Percentiles rank a stretch among this genome's conserved stretches.
Evolutionary conservation across 2,329 filamentous ascomycete species (phyloP).

Genomic region (Monosporascus sp.): DNA sequence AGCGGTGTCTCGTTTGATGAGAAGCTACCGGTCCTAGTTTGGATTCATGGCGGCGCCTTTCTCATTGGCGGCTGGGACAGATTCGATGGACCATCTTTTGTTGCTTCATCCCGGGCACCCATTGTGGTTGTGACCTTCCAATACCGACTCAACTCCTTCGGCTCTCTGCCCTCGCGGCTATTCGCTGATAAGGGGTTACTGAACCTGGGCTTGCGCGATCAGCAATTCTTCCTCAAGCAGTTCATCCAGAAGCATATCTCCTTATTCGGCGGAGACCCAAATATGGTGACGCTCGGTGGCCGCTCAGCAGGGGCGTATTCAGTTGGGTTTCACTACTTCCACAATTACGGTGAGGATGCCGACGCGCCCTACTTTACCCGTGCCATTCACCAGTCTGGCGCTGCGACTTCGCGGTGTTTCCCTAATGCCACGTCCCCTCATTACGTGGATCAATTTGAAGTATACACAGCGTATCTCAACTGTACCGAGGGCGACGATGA

Average conservation of each 20-base stretch:
- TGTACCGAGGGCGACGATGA: constrained; percentile 25
- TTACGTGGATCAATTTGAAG: constrained; percentile 27
- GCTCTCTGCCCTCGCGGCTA: constrained; percentile 18
- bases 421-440: constrained; percentile 29
- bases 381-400: constrained; percentile 32
- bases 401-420: constrained; percentile 31
- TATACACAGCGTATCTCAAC: constrained; percentile 22
- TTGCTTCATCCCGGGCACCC: constrained; percentile 17
- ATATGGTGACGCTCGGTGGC: constrained; percentile 13
- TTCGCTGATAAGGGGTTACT: constrained; percentile 18
- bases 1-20: constrained; percentile 26
- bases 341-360: constrained; percentile 29
- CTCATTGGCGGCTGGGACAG: constrained; percentile 26
- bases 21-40: constrained; percentile 33
- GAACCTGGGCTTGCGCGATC: constrained; percentile 16
- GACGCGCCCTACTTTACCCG: constrained; percentile 27
- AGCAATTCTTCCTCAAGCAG: constrained; percentile 15
- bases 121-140: constrained; percentile 24
- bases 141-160: constrained; percentile 22
- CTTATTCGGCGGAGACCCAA: constrained; percentile 14
- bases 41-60: constrained; percentile 36
- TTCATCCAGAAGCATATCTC: constrained; percentile 14
- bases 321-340: constrained; percentile 33
- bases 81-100: constrained; percentile 30
- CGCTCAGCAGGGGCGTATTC: constrained; percentile 25